A percentile compares a stretch with the other conserved stretches of the same genome.
phyloP scores from a whole-genome alignment of 148 eudicot genomes.

The Chenopodium suecicum region DNA sequence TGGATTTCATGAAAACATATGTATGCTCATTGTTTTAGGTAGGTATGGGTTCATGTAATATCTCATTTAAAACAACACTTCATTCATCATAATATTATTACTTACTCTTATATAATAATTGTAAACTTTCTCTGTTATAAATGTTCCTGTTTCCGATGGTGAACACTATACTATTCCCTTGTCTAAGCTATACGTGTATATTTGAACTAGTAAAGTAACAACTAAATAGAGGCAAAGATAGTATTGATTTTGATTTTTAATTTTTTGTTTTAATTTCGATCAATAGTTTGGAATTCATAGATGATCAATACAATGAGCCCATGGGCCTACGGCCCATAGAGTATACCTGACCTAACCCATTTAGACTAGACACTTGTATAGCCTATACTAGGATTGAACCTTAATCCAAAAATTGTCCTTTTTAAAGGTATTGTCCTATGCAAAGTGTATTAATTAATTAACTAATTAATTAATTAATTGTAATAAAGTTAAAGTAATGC shows the following conservation, averaged over 20 bases:
- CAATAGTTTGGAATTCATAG: too few relatives aligned
- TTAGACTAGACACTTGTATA: neutral
- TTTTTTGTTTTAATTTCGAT: too few relatives aligned
- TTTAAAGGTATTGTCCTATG: neutral
- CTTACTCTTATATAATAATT: neutral
- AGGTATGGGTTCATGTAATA: slow-evolving; percentile 3
- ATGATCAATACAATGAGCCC: too few relatives aligned
- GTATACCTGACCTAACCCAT: neutral
- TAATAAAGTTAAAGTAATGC: neutral
- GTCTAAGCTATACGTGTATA: neutral
- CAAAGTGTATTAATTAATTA: neutral
- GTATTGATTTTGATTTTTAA: too few relatives aligned
- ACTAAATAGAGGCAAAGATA: too few relatives aligned
- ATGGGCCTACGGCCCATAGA: neutral
- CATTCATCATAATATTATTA: neutral
- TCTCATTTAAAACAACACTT: neutral
- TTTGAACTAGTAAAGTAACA: too few relatives aligned
- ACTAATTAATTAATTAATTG: neutral
- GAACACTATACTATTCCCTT: neutral
- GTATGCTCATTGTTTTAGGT: slow-evolving; percentile 1
- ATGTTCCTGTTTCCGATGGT: neutral
- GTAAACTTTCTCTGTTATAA: neutral
- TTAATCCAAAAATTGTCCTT: neutral
- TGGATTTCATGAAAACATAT: neutral
- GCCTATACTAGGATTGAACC: neutral